Percentiles rank a stretch among this genome's conserved stretches.
These are phyloP conservation scores for Solanum microdontum DNA, from an alignment of 257 asterid species.

Conservation along the genomic window DNA sequence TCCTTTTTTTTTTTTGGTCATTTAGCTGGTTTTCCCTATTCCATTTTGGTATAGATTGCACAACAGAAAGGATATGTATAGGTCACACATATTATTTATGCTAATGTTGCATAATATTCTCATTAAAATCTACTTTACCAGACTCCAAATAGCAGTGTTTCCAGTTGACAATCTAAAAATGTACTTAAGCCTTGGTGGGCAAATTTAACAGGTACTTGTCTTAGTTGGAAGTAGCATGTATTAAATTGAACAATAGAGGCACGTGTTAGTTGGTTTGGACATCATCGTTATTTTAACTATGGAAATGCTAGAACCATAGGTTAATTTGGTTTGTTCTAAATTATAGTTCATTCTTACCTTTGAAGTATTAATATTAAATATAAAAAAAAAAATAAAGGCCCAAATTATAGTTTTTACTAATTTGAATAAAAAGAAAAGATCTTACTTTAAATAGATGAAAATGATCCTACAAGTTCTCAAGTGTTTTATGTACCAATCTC, in stretches of 20 bases:
- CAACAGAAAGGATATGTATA: not conserved
- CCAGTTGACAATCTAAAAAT: not conserved
- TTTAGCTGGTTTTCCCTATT: not conserved
- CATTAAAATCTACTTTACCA: not conserved
- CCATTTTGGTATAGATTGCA: not conserved
- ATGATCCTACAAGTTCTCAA: not conserved
- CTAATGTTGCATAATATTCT: not conserved
- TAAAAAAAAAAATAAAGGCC: not conserved
- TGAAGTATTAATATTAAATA: not conserved
- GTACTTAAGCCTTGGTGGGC: not conserved
- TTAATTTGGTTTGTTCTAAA: not conserved
- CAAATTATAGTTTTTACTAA: not conserved
- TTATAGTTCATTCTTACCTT: not conserved
- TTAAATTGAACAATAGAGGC: not conserved
- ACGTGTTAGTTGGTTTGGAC: not conserved
- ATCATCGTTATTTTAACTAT: not conserved
- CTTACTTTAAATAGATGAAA: not conserved
- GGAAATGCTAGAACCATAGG: not conserved
- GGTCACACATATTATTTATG: not conserved
- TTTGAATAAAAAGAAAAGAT: not conserved
- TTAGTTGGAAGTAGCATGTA: not conserved
- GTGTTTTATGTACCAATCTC: not conserved
- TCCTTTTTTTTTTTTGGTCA: not conserved
- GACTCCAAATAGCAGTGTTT: not conserved
- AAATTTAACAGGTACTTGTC: not conserved